Base-by-base conservation (phyloP, 345 rosid genomes). In the Pistacia vera region DNA sequence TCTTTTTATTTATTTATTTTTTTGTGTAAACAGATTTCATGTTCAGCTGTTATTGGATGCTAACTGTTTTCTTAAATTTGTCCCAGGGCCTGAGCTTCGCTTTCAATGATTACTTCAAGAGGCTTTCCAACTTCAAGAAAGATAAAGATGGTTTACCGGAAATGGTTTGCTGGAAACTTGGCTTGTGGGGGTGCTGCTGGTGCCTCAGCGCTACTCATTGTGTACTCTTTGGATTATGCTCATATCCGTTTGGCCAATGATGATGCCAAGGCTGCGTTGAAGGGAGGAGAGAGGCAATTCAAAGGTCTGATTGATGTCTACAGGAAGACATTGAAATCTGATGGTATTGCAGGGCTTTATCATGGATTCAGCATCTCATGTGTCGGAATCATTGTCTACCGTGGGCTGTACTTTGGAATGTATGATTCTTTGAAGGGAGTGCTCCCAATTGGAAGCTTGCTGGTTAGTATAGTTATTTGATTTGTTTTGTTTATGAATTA, bases 111-210 rank as follows among this genome's bases (percentile, higher is more conserved):
- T 88, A 93, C 87, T 93, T 91, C 76, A 93, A 93, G 89, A 88
- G 92, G 77, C 81, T 90, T 63, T 93, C 91, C 71, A 93, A 93
- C 90, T 91, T 90, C 87, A 91, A 90, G 97, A 93, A 93, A 82
- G 97, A 93, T 82, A 92, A 72, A 69, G 93, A 90, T 82, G 97
- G 97, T 66, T 91, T 91, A 93, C 78, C 91, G 98, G 97, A 91
- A 87, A 44, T 93, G 98, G 98, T 93, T 93, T 83, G 98, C 91
- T 22, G 98, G 97, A 41, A 93, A 93, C 84, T 83, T 93, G 85
- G 97, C 84, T 2, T 93, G 97, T 20, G 98, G 98, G 25, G 98
- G 98, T 66, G 92, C 90, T 51, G 98, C 98, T 80, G 98, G 98
- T 82, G 98, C 97, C 14, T 84, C 98, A 48, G 91, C 97, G 72